phyloP scores from a whole-genome alignment of 768 basidiomycete species.

The Pholiota molesta region DNA sequence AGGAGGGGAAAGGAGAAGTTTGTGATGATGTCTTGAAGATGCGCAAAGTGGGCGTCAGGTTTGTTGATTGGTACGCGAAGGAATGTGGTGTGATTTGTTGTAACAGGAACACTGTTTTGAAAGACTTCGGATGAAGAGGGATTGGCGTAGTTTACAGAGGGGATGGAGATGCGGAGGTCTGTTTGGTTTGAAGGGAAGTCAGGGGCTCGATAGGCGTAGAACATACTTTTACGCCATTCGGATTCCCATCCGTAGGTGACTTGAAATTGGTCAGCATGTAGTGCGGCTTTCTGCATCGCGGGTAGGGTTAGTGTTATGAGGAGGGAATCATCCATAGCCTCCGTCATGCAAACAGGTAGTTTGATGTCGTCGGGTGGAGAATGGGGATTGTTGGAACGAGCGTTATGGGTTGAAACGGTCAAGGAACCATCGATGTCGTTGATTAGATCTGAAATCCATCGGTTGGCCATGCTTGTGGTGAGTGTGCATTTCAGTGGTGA shows the following conservation, averaged over 20 bases:
- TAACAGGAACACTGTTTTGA: too few relatives aligned
- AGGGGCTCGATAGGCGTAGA: conserved; percentile 7
- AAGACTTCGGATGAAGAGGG: too few relatives aligned
- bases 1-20: conserved; percentile 26
- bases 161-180: neutral
- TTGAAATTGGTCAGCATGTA: conserved; percentile 26
- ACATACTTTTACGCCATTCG: conserved; percentile 21
- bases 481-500: conserved; percentile 16
- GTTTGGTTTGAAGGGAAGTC: neutral
- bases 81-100: too few relatives aligned
- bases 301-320: conserved; percentile 12
- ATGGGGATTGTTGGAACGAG: too few relatives aligned
- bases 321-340: conserved; percentile 17
- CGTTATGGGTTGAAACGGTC: neutral
- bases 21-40: conserved; percentile 20
- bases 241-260: conserved; percentile 28
- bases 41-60: conserved; percentile 11
- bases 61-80: conserved; percentile 23
- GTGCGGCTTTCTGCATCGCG: neutral
- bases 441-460: conserved; percentile 7
- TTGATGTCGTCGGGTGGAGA: too few relatives aligned
- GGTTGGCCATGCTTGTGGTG: conserved; percentile 13
- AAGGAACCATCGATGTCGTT: neutral
- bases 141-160: conserved; percentile 14
- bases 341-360: conserved; percentile 5